Base-by-base conservation (phyloP, 2,329 filamentous ascomycete species). In the Microcyclospora tardicrescens region DNA sequence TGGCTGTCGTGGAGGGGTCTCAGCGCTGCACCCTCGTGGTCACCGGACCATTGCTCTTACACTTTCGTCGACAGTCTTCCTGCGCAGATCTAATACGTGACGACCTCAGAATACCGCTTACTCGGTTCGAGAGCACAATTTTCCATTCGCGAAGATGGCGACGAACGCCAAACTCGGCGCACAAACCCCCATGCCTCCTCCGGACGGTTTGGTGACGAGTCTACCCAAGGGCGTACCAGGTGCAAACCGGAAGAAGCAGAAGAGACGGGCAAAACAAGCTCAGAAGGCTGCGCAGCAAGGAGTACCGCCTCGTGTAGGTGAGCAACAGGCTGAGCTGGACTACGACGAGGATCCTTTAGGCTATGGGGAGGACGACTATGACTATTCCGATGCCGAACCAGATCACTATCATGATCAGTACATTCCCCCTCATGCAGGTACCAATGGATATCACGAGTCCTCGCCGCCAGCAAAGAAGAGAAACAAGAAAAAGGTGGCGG, bases 241-340 rank as follows among this genome's bases (percentile, higher is more conserved):
- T 8, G 80, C 87, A 37, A 95, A 94, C 64, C 78, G 84, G 57
- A 95, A 95, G 71, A 96, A 95, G 69, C 83, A 91, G 61, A 95
- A 94, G 70, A 77, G 87, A 50, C 76, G 87, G 49, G 81, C 84
- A 57, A 95, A 95, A 61, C 70, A 75, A 63, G 82, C 81, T 28
- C 81, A 84, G 43, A 75, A 80, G 56, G 74, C 74, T 24, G 75
- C 71, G 33, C 69, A 44, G 11, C 42, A 51, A 69, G 35, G 39
- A 24, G 6, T n/a, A 6, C 30, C 30, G 6, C 19, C 19, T 24
- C 5, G 19, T 24, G 19, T 24, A 24, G 19, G 19, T 24, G 19
- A 24, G 19, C 39, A 43, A 28, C 39, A 45, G 54, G 57, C 43
- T 46, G 57, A 48, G 39, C 51, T 63, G 36, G 63, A 67, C 34